Evolutionary conservation across 805 yeast genomes (phyloP).

Genomic region (Saturnispora diversa): DNA sequence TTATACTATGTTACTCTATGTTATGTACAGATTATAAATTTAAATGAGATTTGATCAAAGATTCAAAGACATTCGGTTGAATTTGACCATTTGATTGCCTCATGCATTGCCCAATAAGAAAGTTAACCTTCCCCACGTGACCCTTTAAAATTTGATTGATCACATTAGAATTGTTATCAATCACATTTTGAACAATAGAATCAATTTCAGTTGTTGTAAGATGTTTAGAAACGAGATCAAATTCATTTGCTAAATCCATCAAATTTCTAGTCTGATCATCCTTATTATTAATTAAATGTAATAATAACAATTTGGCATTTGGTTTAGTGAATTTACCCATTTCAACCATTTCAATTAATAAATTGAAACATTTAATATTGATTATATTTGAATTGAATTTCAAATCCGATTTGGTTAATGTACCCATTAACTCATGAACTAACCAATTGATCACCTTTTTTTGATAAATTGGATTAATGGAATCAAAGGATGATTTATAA

Average conservation of each 20-base stretch:
- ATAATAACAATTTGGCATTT: constrained; percentile 58
- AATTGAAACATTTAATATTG: constrained; percentile 41
- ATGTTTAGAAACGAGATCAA: constrained; percentile 37
- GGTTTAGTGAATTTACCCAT: constrained; percentile 40
- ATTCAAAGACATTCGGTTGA: constrained; percentile 23
- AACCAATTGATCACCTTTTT: constrained; percentile 43
- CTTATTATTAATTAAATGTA: constrained; percentile 49
- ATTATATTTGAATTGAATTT: constrained; percentile 28
- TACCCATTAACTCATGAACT: constrained; percentile 72
- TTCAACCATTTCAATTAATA: constrained; percentile 46
- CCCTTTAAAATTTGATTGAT: constrained; percentile 51
- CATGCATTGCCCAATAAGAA: constrained; percentile 80
- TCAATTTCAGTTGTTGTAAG: constrained; percentile 29
- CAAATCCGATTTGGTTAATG: constrained; percentile 44
- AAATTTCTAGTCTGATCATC: constrained; percentile 32
- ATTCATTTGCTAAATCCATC: constrained; percentile 42
- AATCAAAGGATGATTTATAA: constrained; percentile 38
- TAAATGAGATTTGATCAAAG: constrained; percentile 19
- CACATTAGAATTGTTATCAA: constrained; percentile 39
- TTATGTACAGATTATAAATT: constrained; percentile 3
- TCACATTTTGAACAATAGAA: constrained; percentile 31
- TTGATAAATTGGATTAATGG: constrained; percentile 15
- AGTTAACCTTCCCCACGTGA: constrained; percentile 58
- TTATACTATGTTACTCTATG: background rate
- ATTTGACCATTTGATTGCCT: constrained; percentile 61